These are phyloP conservation scores for Cymbopogon flexuosus DNA, from an alignment of 202 grass and related monocot species.

Conservation along the genomic window DNA sequence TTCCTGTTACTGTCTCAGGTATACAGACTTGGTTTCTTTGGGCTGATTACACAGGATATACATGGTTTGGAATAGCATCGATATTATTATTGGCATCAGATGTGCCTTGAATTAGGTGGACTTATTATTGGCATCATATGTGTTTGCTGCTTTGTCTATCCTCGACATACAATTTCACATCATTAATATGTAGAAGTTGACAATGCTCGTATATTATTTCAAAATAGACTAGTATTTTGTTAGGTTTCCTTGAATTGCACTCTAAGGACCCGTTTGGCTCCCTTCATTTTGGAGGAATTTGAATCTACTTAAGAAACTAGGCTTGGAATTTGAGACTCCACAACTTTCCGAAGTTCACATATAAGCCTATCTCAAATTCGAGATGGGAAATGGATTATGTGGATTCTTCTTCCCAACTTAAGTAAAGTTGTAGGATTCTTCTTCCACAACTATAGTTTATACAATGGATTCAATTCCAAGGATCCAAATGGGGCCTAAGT, in stretches of 20 bases:
- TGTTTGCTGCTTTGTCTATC: neutral
- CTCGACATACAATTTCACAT: neutral
- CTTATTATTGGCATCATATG: neutral
- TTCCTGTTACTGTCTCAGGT: slow-evolving; percentile 95
- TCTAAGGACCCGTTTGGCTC: no score
- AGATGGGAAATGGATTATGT: no score
- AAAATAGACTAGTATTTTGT: neutral
- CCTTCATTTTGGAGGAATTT: no score
- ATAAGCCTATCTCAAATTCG: no score
- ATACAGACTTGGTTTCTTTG: slow-evolving; percentile 24
- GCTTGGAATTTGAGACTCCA: no score
- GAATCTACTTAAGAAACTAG: no score
- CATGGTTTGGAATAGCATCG: neutral
- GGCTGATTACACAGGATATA: slow-evolving; percentile 25
- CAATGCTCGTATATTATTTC: slow-evolving; percentile 14
- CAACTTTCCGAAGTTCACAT: no score
- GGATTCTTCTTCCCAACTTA: no score
- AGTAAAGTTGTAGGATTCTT: no score
- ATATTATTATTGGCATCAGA: neutral
- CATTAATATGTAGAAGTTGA: neutral
- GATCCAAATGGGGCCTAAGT: neutral
- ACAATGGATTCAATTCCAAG: no score
- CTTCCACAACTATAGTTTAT: no score
- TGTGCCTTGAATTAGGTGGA: slow-evolving; percentile 10
- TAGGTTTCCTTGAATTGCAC: no score